Evolutionary conservation across 225 moss, liverwort and hornwort species (phyloP).

Genomic region (Anthoceros angustus): DNA sequence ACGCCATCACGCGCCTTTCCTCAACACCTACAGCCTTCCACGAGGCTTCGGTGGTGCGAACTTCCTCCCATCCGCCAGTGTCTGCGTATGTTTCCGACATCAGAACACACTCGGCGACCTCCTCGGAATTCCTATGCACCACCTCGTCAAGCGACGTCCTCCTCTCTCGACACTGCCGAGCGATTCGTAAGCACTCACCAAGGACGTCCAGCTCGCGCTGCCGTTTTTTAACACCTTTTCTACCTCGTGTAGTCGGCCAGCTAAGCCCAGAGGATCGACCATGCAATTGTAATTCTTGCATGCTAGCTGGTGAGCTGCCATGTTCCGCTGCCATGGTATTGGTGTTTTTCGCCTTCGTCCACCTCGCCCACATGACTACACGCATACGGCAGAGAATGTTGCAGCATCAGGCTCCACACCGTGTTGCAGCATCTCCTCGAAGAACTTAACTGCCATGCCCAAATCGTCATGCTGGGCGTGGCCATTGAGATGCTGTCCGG

Average conservation of each 20-base stretch:
- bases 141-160: not conserved
- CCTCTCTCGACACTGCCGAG: not conserved
- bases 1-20: not conserved
- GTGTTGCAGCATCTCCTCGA: slow-evolving; percentile 2
- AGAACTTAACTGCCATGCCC: not conserved
- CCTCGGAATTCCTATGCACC: not conserved
- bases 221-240: not conserved
- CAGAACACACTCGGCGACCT: not conserved
- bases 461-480: not conserved
- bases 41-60: not conserved
- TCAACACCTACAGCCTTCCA: not conserved
- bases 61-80: not conserved
- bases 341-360: not conserved
- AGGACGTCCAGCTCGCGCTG: not conserved
- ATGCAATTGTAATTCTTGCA: not conserved
- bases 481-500: not conserved
- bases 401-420: slow-evolving; percentile 1
- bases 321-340: not conserved
- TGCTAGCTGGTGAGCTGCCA: not conserved
- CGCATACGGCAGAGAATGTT: not conserved
- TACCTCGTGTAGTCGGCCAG: not conserved
- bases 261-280: not conserved
- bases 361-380: not conserved
- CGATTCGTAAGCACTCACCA: not conserved
- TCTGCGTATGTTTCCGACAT: not conserved